Base-by-base conservation (phyloP, 441 rosid species). In the Adansonia madagascariensis region DNA sequence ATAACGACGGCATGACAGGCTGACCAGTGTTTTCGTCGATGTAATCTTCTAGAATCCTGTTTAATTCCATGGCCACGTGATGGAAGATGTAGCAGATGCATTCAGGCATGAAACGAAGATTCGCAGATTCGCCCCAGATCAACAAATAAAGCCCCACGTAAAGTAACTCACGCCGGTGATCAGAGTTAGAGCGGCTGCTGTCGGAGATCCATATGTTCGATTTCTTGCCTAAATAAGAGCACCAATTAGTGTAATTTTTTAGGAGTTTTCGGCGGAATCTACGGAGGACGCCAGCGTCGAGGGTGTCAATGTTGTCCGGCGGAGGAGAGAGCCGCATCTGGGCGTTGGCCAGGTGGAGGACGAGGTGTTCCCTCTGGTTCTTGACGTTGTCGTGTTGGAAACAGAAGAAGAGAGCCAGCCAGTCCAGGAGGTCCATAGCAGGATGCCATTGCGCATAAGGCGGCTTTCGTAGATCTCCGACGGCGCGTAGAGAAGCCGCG, bases 111-210 rank as follows among this genome's bases (percentile, higher is more conserved):
- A 94, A 92, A 31, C 97, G 81, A 9, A 91, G 84, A 82, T 94
- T 94, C 62, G 95, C 95, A 1, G 94, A 82, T 79, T 94, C 98
- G 2, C 98, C 98, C 97, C 98, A 94, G 1, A 94, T 84, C 56
- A 94, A 86, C 49, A 94, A 90, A 82, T 89, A 88, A 6, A 94
- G 88, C 0, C 92, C 90, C 0, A 91, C 89, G 74, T 94, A 94
- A 70, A 94, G 88, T 24, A 94, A 87, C 81, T 91, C 96, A 3
- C 93, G 89, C 35, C 96, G 86, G 41, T 86, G 91, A 82, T 92
- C 94, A 15, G 89, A 77, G 79, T 27, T 64, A 17, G 85, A 79
- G 14, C 69, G 78, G 67, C 76, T 82, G 75, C 92, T 89, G 82
- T 89, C 94, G 67, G 92, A 89, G 87, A 92, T 88, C 96, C 96